These are phyloP conservation scores for Gracilaria caudata DNA, from an alignment of 23 red algal species.

Conservation along the genomic window DNA sequence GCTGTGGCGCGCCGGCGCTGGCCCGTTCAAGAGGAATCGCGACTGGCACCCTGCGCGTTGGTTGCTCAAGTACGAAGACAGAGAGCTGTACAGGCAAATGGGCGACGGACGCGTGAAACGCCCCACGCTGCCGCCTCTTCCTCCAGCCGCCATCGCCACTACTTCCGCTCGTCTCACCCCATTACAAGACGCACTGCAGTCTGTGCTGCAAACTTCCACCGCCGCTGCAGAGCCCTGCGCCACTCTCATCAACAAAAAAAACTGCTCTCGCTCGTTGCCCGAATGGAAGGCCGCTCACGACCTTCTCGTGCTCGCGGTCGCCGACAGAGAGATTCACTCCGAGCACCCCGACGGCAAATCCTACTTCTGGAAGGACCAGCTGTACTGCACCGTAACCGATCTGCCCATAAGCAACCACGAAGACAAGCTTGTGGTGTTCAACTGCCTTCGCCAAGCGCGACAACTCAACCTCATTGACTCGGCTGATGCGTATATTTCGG, in stretches of 20 bases:
- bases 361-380: not conserved
- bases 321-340: not conserved
- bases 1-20: too few relatives aligned
- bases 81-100: too few relatives aligned
- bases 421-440: not conserved
- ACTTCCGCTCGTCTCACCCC: not conserved
- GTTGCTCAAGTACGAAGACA: too few relatives aligned
- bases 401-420: not conserved
- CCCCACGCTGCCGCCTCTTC: too few relatives aligned
- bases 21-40: too few relatives aligned
- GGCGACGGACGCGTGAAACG: too few relatives aligned
- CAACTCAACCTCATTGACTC: not conserved
- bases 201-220: not conserved
- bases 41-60: too few relatives aligned
- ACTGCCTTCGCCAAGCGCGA: not conserved
- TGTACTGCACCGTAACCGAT: not conserved
- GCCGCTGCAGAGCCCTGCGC: not conserved
- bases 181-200: not conserved
- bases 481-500: not conserved
- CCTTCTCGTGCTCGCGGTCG: not conserved
- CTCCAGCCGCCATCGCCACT: too few relatives aligned
- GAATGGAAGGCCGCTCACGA: slow-evolving; percentile 6
- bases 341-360: not conserved
- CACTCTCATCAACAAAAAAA: not conserved
- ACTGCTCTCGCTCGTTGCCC: not conserved